Evolutionary conservation across 176 grass and related monocot genomes (phyloP).

Genomic region (Aegilops bicornis): DNA sequence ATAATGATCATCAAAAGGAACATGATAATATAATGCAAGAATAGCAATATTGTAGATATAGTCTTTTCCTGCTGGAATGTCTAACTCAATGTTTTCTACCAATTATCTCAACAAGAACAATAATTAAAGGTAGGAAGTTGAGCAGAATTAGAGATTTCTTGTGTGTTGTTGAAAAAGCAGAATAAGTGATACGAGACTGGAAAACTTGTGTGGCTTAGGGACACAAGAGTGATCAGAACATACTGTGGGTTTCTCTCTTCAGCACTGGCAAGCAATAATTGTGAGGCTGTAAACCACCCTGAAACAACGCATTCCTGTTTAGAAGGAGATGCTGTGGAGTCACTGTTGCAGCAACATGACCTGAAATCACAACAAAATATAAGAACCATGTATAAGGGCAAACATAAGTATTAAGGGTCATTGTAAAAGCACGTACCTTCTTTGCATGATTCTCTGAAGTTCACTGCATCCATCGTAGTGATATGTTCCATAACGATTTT

Average conservation of each 20-base stretch:
- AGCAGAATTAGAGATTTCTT: no score
- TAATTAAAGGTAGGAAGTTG: no score
- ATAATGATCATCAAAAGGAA: not conserved
- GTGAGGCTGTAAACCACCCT: conserved; percentile 93
- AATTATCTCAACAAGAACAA: no score
- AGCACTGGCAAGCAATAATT: conserved; percentile 90
- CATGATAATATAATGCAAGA: not conserved
- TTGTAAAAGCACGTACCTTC: conserved; percentile 41
- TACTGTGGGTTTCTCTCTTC: conserved; percentile 97
- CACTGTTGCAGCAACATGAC: conserved; percentile 84
- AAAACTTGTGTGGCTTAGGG: not conserved
- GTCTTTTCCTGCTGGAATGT: not conserved
- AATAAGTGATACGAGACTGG: not conserved
- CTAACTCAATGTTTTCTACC: not conserved
- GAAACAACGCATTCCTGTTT: conserved; percentile 93
- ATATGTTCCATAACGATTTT: conserved; percentile 94
- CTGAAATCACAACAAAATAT: conserved; percentile 43
- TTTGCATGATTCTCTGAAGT: conserved; percentile 80
- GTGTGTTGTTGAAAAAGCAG: no score
- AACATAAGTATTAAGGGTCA: conserved; percentile 1
- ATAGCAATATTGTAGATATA: not conserved
- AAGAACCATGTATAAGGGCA: not conserved
- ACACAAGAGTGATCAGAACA: conserved; percentile 11
- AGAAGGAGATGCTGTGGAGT: conserved; percentile 93
- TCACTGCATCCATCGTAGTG: conserved; percentile 83